Base-by-base conservation (phyloP, 495 filamentous ascomycete genomes). In the Tuber indicum region DNA sequence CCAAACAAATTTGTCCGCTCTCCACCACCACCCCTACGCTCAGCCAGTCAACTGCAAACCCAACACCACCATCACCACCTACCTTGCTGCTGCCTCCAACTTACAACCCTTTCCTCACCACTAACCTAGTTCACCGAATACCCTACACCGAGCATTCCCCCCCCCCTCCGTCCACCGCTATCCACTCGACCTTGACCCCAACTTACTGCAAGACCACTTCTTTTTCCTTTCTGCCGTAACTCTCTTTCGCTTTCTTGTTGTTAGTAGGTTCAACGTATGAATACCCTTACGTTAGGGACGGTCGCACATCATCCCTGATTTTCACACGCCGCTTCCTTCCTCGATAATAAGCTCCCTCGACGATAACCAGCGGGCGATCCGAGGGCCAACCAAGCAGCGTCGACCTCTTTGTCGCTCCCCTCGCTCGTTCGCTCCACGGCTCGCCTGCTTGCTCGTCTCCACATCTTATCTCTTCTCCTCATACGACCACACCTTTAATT, bases 401-500 rank as follows among this genome's bases (percentile, higher is more conserved):
- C 58, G 36, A 26, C 58, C 58, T 66, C 58, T 36, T 36, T 36
- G 58, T 36, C 32, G 58, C 58, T 66, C 58, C 58, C 14, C 26
- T 66, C 58, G 58, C 14, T 66, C 58, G 58, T 66, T 66, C 58
- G 58, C 58, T 66, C 58, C 26, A 36, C 58, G 36, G 58, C 32
- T 36, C 58, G 58, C 58, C 58, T 66, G 26, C n/a, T 66, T 66
- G 58, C 58, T 66, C 58, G 58, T 66, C 58, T 66, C 58, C 58
- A 66, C 58, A 36, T 26, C 58, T 36, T 36, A 26, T 26, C 16
- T 66, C 58, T 36, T 14, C 26, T 66, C 58, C 58, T 36, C 58
- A 66, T 66, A 66, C 58, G 14, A 66, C 58, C 58, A 66, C 58
- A 66, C 58, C 58, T 66, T 66, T 66, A 66, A 66, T 66, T 36